Base-by-base conservation (phyloP, 2,329 filamentous ascomycete species). In the Cercospora canescens region DNA sequence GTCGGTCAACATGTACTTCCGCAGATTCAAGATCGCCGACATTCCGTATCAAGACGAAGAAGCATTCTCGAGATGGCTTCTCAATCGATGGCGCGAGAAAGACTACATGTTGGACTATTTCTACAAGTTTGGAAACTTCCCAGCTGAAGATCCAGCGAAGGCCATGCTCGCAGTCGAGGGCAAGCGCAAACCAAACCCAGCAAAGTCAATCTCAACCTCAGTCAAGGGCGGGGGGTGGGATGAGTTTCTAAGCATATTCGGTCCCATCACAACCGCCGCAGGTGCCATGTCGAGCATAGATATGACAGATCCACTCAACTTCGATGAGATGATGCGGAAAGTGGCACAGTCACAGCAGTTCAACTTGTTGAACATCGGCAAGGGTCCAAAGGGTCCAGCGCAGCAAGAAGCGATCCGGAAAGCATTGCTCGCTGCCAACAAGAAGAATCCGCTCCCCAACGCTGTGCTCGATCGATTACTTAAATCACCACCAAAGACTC, bases 1-100 rank as follows among this genome's bases (percentile, higher is more conserved):
- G 77, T 97, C 93, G 1, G 94, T 98, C 74, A 98, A 97, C 79
- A 94, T 98, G 83, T 91, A 96, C 80, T 99, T 94, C 93, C 88
- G 95, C 61, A 89, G 93, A 9, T 97, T 96, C 79, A 86, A 87
- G 35, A 77, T 97, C 14, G 85, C 86, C 24, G 88, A 93, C 21
- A 96, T 99, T 50, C 94, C 94, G 0, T 85, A 96, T 9, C 85
- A 93, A 34, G 87, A 90, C 71, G 84, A 86, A 16, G 86, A 90
- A 45, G 83, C 86, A 6, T 99, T 99, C 74, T 93, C 96, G 64
- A 74, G 84, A 3, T 99, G 95, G 95, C 83, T 98, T 30, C 86
- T 89, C 34, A 89, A 92, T 64, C 87, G 93, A 52, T 99, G 95
- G 95, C 87, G 89, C 59, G 93, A 97, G 77, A 99, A 99, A 78